A percentile compares a stretch with the other conserved stretches of the same genome.
Conservation (phyloP, 371 early-diverging fungal genomes). For the Mortierella sp. region DNA sequence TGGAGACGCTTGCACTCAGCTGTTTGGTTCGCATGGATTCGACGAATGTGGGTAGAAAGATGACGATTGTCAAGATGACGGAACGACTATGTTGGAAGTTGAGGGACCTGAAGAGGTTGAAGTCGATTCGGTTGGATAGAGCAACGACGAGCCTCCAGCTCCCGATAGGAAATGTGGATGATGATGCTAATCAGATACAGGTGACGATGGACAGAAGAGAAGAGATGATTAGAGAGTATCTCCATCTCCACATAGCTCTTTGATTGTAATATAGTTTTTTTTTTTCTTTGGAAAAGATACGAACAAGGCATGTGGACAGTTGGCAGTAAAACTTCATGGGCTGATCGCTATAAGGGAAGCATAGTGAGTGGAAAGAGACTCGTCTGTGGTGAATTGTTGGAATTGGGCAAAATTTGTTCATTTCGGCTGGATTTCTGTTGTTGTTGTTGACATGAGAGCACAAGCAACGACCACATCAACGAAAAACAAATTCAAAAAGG, state of each 20-base stretch:
- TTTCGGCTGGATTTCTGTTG: not conserved
- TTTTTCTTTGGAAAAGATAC: not conserved
- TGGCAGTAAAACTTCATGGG: not conserved
- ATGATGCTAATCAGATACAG: not conserved
- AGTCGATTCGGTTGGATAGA: not conserved
- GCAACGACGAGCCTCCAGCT: not conserved
- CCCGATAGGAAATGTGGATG: not conserved
- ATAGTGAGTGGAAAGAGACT: not conserved
- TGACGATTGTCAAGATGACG: not conserved
- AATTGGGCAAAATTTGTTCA: not conserved
- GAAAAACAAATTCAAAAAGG: not conserved
- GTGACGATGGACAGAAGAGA: not conserved
- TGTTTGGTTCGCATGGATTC: not conserved
- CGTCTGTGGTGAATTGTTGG: not conserved
- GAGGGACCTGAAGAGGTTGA: not conserved
- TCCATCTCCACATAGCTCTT: not conserved
- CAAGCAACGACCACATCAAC: not conserved
- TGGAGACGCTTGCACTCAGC: not conserved
- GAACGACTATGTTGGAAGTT: not conserved
- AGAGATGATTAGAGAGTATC: not conserved
- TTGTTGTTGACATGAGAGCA: constrained; percentile 9
- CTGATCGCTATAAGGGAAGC: not conserved
- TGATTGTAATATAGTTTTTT: not conserved
- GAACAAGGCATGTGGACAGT: not conserved
- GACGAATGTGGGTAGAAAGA: not conserved